phyloP scores from a whole-genome alignment of 2,329 filamentous ascomycete genomes.

The Botrytis elliptica region DNA sequence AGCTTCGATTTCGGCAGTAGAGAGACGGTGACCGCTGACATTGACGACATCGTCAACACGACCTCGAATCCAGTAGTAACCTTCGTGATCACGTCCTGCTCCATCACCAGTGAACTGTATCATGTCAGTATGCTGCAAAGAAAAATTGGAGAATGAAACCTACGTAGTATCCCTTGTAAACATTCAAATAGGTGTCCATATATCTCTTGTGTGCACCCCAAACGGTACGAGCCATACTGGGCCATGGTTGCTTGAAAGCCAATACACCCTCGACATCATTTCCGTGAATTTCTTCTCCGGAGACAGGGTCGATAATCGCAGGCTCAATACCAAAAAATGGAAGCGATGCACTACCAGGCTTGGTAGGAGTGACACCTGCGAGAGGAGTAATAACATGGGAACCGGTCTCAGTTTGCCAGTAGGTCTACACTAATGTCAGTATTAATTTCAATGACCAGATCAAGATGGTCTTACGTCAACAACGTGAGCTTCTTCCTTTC shows the following conservation, averaged over 20 bases:
- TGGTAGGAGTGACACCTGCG: slow-evolving; percentile 90
- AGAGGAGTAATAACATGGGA: slow-evolving; percentile 94
- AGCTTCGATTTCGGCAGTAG: slow-evolving; percentile 96
- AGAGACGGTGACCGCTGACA: slow-evolving; percentile 92
- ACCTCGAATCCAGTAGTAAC: slow-evolving; percentile 99
- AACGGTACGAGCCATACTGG: slow-evolving; percentile 96
- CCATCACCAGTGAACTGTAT: slow-evolving; percentile 84
- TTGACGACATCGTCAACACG: slow-evolving; percentile 99
- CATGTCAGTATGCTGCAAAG: slow-evolving; percentile 23
- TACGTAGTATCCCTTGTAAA: slow-evolving; percentile 98
- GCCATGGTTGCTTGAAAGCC: slow-evolving; percentile 72
- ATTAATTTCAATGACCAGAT: slow-evolving; percentile 29
- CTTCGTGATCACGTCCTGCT: slow-evolving; percentile 92
- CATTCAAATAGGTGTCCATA: slow-evolving; percentile 97
- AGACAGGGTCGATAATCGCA: slow-evolving; percentile 94
- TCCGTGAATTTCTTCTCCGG: slow-evolving; percentile 86
- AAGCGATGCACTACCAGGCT: slow-evolving; percentile 91
- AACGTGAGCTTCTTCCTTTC: slow-evolving; percentile 88
- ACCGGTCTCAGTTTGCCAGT: slow-evolving; percentile 99
- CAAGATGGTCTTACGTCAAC: slow-evolving; percentile 71
- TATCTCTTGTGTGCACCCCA: slow-evolving; percentile 98
- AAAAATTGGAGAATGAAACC: slow-evolving; percentile 43
- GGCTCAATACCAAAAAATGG: slow-evolving; percentile 99
- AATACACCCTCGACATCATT: slow-evolving; percentile 98
- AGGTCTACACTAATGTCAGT: slow-evolving; percentile 62